Evolutionary conservation across 78 protist genomes (phyloP).

Genomic region (Protostelium mycophagum): DNA sequence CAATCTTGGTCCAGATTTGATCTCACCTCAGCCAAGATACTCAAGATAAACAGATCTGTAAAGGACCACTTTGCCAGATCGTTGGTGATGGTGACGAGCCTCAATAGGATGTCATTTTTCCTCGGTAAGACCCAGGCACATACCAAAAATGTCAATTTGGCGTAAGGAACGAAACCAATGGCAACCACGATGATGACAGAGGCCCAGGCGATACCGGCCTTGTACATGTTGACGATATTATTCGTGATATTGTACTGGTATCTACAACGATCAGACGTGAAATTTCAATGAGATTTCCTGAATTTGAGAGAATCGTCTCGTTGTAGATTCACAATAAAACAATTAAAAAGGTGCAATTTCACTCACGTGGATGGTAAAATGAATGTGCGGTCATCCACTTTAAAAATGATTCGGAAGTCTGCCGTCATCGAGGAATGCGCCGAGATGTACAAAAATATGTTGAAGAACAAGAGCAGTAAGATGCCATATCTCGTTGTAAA

Average conservation of each 20-base stretch:
- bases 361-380: neutral
- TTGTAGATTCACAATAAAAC: no score
- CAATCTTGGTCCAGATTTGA: neutral
- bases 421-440: neutral
- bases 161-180: neutral
- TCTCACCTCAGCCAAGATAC: neutral
- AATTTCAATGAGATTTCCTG: no score
- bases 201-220: neutral
- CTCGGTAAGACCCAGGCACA: neutral
- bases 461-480: neutral
- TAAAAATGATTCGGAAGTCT: neutral
- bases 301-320: no score
- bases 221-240: neutral
- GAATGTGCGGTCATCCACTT: neutral
- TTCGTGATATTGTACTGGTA: neutral
- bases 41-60: neutral
- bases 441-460: neutral
- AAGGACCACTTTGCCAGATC: neutral
- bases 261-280: no score
- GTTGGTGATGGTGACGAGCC: neutral
- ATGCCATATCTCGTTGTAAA: neutral
- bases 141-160: neutral
- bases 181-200: neutral
- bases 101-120: neutral
- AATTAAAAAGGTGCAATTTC: neutral